A percentile compares a stretch with the other conserved stretches of the same genome.
Evolutionary conservation across 192 early-diverging fungal species (phyloP).

Genomic region (Umbelopsis sp.): DNA sequence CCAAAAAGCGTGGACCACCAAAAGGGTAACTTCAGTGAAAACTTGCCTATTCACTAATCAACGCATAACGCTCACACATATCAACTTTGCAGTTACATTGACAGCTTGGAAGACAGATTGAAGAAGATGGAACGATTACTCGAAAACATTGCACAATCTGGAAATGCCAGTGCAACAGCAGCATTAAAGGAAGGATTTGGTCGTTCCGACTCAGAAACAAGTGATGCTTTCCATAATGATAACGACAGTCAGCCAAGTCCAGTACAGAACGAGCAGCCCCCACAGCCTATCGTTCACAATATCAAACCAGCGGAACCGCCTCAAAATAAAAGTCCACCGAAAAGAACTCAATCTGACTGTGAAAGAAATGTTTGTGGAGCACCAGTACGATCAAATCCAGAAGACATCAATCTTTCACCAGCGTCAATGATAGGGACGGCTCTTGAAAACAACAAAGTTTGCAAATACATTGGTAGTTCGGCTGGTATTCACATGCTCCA

Average conservation of each 20-base stretch:
- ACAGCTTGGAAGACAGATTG: constrained; percentile 32
- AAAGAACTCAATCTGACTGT: not conserved
- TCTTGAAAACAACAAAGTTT: not conserved
- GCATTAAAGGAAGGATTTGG: not conserved
- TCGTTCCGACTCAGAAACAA: not conserved
- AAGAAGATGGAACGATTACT: constrained; percentile 37
- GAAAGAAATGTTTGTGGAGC: too few relatives aligned
- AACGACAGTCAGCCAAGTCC: not conserved
- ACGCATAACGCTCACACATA: not conserved
- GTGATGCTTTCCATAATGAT: not conserved
- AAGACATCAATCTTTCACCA: too few relatives aligned
- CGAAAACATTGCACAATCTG: constrained; percentile 28
- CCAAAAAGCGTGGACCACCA: constrained; percentile 37
- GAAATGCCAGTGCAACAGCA: constrained; percentile 15
- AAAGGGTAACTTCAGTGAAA: constrained; percentile 23
- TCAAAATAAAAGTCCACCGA: not conserved
- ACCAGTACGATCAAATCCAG: too few relatives aligned
- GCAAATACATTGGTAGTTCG: constrained; percentile 13
- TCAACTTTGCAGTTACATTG: constrained; percentile 10
- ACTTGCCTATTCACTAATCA: not conserved
- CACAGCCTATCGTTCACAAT: not conserved
- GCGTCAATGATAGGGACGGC: not conserved
- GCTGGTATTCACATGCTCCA: constrained; percentile 1
- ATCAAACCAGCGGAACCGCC: not conserved
- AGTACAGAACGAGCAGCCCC: not conserved